Evolutionary conservation across 495 filamentous ascomycete genomes (phyloP).

Genomic region (Evernia prunastri): DNA sequence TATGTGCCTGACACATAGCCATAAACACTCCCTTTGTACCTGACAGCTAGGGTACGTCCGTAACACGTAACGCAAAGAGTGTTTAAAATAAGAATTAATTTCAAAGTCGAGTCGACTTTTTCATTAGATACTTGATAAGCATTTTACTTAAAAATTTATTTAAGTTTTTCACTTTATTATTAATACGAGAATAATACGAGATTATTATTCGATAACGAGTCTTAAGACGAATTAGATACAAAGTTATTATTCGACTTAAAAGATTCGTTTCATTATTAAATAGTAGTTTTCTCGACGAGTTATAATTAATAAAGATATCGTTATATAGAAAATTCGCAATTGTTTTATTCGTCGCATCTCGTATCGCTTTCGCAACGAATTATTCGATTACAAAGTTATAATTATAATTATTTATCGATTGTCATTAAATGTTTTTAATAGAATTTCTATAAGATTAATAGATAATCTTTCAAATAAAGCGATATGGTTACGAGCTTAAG

Average conservation of each 20-base stretch:
- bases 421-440: background rate
- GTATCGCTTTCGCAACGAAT: background rate
- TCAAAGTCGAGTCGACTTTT: background rate
- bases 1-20: too few species aligned
- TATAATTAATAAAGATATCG: background rate
- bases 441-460: background rate
- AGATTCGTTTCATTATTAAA: background rate
- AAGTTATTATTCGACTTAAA: background rate
- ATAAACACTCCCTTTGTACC: too few species aligned
- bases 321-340: background rate
- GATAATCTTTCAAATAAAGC: background rate
- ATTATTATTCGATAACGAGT: background rate
- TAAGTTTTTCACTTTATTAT: background rate
- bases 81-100: background rate
- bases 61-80: background rate
- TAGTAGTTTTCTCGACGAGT: background rate
- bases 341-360: background rate
- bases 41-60: too few species aligned
- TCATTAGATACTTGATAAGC: background rate
- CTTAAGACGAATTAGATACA: background rate
- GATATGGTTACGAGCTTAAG: background rate
- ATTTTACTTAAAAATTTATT: background rate
- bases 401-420: background rate
- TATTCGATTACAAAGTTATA: background rate
- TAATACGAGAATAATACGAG: background rate